phyloP scores from a whole-genome alignment of 208 protist genomes.

The Trypanosoma cruzi region DNA sequence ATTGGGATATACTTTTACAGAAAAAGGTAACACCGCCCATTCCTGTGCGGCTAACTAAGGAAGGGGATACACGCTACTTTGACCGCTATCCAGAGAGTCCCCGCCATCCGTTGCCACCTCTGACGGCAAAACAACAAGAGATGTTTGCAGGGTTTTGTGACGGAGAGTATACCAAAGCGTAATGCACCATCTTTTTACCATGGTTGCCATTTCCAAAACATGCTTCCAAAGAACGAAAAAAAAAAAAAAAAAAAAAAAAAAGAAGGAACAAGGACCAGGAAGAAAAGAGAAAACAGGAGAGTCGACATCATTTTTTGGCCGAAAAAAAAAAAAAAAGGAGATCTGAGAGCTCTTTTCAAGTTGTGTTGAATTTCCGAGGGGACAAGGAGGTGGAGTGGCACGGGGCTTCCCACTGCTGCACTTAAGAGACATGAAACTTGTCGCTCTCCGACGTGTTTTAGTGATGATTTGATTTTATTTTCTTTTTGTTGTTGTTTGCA shows the following conservation, averaged over 20 bases:
- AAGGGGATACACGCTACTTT: constrained; percentile 91
- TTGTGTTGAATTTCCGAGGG: background rate
- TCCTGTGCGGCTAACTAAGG: constrained; percentile 72
- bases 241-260: background rate
- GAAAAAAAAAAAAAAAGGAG: background rate
- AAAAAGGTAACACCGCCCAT: constrained; percentile 88
- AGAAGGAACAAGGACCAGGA: background rate
- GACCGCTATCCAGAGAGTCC: constrained; percentile 92
- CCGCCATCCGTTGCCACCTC: constrained; percentile 60
- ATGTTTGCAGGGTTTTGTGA: constrained; percentile 90
- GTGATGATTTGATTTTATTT: too few relatives aligned
- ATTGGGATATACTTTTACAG: constrained; percentile 91
- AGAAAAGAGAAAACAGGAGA: background rate
- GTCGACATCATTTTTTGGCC: background rate
- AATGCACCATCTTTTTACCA: constrained; percentile 18
- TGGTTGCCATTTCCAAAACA: constrained; percentile 2
- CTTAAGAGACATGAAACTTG: too few relatives aligned
- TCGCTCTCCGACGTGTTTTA: background rate
- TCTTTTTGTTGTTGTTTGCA: background rate
- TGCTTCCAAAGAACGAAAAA: background rate
- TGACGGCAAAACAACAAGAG: constrained; percentile 84
- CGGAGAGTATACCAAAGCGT: constrained; percentile 77
- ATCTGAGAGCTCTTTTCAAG: background rate
- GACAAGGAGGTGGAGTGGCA: too few relatives aligned
- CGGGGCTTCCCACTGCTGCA: too few relatives aligned